Percentiles rank a stretch among this genome's conserved stretches.
phyloP scores from a whole-genome alignment of 2,329 filamentous ascomycete species.

The Monosporascus cannonballus region DNA sequence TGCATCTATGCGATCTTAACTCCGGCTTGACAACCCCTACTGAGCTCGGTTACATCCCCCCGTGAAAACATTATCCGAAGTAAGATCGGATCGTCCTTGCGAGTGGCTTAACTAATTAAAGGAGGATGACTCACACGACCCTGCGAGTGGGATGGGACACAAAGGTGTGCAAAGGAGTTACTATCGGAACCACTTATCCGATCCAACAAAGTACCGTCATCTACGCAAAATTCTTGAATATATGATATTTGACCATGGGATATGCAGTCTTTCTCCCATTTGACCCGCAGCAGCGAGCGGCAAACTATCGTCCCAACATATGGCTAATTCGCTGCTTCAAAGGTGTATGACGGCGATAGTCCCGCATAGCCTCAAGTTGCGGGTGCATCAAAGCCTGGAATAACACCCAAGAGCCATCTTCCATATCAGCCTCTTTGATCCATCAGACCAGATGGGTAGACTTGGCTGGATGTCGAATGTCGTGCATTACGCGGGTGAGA shows the following conservation, averaged over 20 bases:
- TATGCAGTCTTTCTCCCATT: background rate
- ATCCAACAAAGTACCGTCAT: no score
- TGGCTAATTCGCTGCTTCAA: conserved; percentile 7
- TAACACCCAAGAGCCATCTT: conserved; percentile 17
- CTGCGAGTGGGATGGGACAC: no score
- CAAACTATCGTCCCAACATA: background rate
- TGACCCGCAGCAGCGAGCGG: background rate
- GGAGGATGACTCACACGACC: no score
- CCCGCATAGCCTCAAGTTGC: conserved; percentile 17
- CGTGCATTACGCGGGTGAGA: conserved; percentile 7
- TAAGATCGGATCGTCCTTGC: no score
- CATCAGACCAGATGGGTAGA: conserved; percentile 10
- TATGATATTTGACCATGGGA: no score
- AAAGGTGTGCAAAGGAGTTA: no score
- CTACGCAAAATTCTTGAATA: no score
- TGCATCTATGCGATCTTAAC: background rate
- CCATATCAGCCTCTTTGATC: conserved; percentile 8
- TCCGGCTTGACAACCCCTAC: no score
- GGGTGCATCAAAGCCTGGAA: conserved; percentile 19
- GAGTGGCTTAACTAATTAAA: no score
- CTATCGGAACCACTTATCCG: no score
- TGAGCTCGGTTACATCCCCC: no score
- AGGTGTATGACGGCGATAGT: conserved; percentile 3
- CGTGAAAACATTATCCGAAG: no score
- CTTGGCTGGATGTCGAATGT: conserved; percentile 1